These are phyloP conservation scores for Aspergillus olivimuriae DNA, from an alignment of 495 filamentous ascomycete genomes.

Conservation along the genomic window DNA sequence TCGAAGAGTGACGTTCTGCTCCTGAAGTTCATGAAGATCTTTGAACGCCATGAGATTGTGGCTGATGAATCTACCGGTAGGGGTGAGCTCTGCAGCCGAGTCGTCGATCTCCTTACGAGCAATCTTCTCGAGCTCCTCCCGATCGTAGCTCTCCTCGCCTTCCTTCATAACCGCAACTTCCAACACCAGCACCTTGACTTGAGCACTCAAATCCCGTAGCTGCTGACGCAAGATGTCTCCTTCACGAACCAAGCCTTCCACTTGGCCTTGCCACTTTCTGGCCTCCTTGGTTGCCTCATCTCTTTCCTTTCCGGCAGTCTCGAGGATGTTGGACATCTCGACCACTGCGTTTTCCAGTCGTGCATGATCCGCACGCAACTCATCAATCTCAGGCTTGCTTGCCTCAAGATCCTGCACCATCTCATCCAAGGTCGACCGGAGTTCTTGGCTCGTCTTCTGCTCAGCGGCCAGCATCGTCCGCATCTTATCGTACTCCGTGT, in stretches of 20 bases:
- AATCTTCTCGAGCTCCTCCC: conserved; percentile 65
- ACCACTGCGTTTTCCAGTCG: conserved; percentile 59
- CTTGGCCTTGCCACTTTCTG: conserved; percentile 66
- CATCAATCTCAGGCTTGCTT: conserved; percentile 55
- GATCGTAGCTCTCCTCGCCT: conserved; percentile 64
- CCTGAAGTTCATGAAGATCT: conserved; percentile 75
- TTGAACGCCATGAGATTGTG: conserved; percentile 76
- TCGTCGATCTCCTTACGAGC: conserved; percentile 60
- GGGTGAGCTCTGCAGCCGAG: conserved; percentile 51
- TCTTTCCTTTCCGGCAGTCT: conserved; percentile 47
- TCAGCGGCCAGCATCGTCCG: conserved; percentile 57
- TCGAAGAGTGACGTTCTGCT: conserved; percentile 79
- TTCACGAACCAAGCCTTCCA: conserved; percentile 65
- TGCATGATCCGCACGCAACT: conserved; percentile 49
- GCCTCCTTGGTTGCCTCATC: conserved; percentile 53
- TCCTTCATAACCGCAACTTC: conserved; percentile 74
- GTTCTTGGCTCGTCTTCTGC: conserved; percentile 61
- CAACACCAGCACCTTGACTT: conserved; percentile 81
- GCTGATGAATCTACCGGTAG: conserved; percentile 82
- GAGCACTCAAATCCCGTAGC: conserved; percentile 82
- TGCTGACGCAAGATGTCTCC: conserved; percentile 75
- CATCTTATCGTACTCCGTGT: conserved; percentile 56
- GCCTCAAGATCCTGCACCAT: conserved; percentile 60
- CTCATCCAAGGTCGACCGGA: conserved; percentile 70
- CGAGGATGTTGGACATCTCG: conserved; percentile 68